phyloP scores from a whole-genome alignment of 495 filamentous ascomycete species.

The Talaromyces stipitatus region DNA sequence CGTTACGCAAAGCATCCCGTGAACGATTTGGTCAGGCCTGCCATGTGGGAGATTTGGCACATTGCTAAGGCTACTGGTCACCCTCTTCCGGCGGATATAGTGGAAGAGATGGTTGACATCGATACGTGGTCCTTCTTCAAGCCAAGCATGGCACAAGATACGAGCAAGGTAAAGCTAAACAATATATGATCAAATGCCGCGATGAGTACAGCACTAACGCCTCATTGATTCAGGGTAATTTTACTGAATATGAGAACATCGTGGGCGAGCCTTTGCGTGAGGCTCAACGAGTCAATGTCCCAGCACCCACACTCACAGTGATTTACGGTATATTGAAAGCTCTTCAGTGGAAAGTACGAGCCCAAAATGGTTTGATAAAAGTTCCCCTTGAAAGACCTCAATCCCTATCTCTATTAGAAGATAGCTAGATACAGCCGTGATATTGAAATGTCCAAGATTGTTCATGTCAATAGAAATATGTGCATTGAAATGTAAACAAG shows the following conservation, averaged over 20 bases:
- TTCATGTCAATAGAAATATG: background rate
- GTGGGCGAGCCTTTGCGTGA: constrained; percentile 46
- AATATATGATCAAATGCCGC: background rate
- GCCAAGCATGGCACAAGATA: constrained; percentile 41
- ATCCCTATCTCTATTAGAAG: background rate
- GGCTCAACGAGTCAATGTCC: constrained; percentile 30
- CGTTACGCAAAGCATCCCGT: constrained; percentile 4
- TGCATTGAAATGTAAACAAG: background rate
- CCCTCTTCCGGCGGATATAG: constrained; percentile 22
- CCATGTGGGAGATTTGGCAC: constrained; percentile 11
- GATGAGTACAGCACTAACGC: background rate
- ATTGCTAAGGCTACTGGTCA: constrained; percentile 18
- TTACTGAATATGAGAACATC: constrained; percentile 46
- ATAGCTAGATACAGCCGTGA: constrained; percentile 1
- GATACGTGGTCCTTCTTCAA: constrained; percentile 33
- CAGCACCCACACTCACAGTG: constrained; percentile 33
- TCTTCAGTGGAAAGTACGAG: constrained; percentile 31
- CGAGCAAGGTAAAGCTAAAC: constrained; percentile 22
- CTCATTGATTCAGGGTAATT: constrained; percentile 34
- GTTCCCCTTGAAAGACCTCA: constrained; percentile 2
- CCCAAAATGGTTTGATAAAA: constrained; percentile 14
- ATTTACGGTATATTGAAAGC: constrained; percentile 35
- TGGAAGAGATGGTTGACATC: constrained; percentile 22
- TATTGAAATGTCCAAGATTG: background rate
- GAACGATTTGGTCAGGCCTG: constrained; percentile 9